Base-by-base conservation (phyloP, 106 monocot species). In the Triglochin maritima region DNA sequence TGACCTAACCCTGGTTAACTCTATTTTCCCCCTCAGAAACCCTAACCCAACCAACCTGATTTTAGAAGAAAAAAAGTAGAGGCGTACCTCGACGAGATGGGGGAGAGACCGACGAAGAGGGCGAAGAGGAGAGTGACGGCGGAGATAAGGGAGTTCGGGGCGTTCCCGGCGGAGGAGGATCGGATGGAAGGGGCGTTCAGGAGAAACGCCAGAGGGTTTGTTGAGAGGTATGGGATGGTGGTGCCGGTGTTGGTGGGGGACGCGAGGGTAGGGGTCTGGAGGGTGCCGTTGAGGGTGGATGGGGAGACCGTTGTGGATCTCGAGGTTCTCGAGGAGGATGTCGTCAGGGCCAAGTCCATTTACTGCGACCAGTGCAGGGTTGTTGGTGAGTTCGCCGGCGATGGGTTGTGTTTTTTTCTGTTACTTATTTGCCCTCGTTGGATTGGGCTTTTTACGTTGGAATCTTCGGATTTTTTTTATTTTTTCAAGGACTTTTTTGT, bases 301-400 rank as follows among this genome's bases (percentile, higher is more conserved):
- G 59, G 42, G 59, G 41, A 61, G 71, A 69, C 52, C 14, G 67
- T 73, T 8, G 79, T 89, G 64, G 98, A 86, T 77, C 80, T 86
- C 67, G 82, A 80, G 56, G 84, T 89, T 4, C 82, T 86, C 6
- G 98, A 82, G 63, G 92, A 92, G 75, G 92, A 98, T 64, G 88
- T 92, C 51, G 50, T 69, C 17, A 74, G 86, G 44, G 79, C 92
- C 45, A 84, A 69, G 69, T 84, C 85, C 8, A 71, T 86, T 7
- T 89, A 98, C 72, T 98, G 98, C 66, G 98, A 98, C 62, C 98
- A 98, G 45, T 98, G 98, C 81, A 79, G 86, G 52, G 88, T 98
- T 47, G 98, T 86, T 2, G 98, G 98, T 98, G 75, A 83, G 89
- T 66, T 13, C 9, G 14, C 57, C 16, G 44, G 11, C 50, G 29